phyloP scores from a whole-genome alignment of 129 eudicot species.

The Centella asiatica region DNA sequence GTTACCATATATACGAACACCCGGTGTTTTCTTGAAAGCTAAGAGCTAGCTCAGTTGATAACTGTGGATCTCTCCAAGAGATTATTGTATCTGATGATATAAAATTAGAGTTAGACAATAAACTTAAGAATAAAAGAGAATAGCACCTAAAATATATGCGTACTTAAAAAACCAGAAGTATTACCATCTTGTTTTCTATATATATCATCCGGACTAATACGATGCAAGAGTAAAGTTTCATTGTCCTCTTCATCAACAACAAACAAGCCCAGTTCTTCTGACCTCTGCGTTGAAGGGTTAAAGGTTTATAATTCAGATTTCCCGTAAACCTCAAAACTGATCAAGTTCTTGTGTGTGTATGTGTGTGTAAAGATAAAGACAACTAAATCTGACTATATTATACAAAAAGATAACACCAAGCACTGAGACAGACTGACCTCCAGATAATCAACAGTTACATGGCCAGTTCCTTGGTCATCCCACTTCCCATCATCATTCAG shows the following conservation, averaged over 20 bases:
- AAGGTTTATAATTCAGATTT: conserved; percentile 9
- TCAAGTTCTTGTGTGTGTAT: too few species aligned
- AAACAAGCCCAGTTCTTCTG: conserved; percentile 72
- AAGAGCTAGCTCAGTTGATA: conserved; percentile 83
- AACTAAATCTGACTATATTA: neutral
- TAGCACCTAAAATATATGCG: neutral
- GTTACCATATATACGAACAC: conserved; percentile 81
- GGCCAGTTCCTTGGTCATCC: conserved; percentile 99
- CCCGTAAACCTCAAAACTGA: neutral
- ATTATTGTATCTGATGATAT: conserved; percentile 62
- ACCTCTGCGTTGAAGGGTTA: conserved; percentile 43
- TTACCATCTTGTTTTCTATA: conserved; percentile 94
- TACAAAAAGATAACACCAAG: neutral
- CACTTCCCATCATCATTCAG: conserved; percentile 82
- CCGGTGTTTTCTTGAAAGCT: conserved; percentile 89
- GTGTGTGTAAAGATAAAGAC: too few species aligned
- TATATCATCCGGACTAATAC: conserved; percentile 81
- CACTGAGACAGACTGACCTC: conserved; percentile 39
- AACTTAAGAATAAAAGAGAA: neutral
- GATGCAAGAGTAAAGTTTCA: conserved; percentile 80
- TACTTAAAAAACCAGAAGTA: neutral
- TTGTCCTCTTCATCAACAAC: conserved; percentile 83
- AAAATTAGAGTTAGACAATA: conserved; percentile 2
- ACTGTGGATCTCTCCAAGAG: conserved; percentile 86
- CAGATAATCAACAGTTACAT: conserved; percentile 75